Conservation (phyloP, 2,329 filamentous ascomycete species). For the Colletotrichum horii region DNA sequence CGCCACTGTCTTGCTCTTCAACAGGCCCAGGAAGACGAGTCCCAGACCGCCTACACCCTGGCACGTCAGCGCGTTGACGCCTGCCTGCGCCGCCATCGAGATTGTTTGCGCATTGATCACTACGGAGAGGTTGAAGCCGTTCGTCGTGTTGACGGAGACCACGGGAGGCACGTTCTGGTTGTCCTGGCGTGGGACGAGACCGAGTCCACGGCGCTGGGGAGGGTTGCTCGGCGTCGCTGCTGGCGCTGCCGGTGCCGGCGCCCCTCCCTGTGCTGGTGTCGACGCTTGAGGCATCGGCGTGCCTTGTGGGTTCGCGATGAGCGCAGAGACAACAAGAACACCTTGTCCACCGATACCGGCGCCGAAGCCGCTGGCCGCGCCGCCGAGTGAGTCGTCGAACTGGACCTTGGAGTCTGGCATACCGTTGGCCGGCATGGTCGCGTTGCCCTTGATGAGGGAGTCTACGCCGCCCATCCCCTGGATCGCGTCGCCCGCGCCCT, state of each 20-base stretch:
- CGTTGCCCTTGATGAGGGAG: slow-evolving; percentile 33
- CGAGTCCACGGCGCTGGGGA: background rate
- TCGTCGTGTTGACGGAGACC: slow-evolving; percentile 12
- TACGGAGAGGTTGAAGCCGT: slow-evolving; percentile 29
- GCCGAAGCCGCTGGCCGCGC: slow-evolving; percentile 39
- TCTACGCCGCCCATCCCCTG: slow-evolving; percentile 35
- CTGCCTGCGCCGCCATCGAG: slow-evolving; percentile 32
- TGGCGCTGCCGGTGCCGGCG: background rate
- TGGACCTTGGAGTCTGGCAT: slow-evolving; percentile 28
- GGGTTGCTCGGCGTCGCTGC: background rate
- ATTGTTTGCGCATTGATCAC: slow-evolving; percentile 33
- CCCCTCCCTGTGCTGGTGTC: background rate
- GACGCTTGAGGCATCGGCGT: background rate
- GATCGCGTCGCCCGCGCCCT: slow-evolving; percentile 38
- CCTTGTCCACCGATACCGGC: slow-evolving; percentile 38
- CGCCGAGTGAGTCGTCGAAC: slow-evolving; percentile 39
- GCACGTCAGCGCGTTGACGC: slow-evolving; percentile 33
- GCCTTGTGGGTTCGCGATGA: slow-evolving; percentile 27
- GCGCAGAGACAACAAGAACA: slow-evolving; percentile 32
- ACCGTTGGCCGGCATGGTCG: slow-evolving; percentile 21
- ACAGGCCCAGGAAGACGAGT: slow-evolving; percentile 30
- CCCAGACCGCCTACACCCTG: slow-evolving; percentile 36
- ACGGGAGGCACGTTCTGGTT: slow-evolving; percentile 3
- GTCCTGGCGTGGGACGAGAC: background rate
- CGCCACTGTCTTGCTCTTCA: slow-evolving; percentile 26